Conservation (phyloP, 345 rosid species). For the Camelina neglecta region DNA sequence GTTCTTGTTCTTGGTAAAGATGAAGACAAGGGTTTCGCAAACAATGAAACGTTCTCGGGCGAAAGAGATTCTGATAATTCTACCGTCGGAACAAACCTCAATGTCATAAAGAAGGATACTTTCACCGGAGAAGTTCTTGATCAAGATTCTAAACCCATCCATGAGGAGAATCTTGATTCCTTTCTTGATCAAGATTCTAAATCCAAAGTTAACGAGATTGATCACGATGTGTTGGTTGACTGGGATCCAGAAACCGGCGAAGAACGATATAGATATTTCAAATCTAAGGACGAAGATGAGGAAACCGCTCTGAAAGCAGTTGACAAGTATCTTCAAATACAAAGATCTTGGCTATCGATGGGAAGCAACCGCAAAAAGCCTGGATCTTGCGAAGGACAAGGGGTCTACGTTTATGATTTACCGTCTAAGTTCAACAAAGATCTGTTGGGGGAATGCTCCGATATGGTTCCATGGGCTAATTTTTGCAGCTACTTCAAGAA, state of each 20-base stretch:
- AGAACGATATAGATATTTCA: slow-evolving; percentile 33
- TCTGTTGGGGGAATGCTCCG: slow-evolving; percentile 69
- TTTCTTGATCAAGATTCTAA: slow-evolving; percentile 16
- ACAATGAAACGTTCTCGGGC: slow-evolving; percentile 11
- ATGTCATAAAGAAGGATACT: slow-evolving; percentile 30
- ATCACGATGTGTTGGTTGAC: not conserved
- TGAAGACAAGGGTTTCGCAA: slow-evolving; percentile 21
- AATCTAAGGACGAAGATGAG: slow-evolving; percentile 44
- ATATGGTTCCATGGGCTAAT: slow-evolving; percentile 76
- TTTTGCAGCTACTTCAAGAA: slow-evolving; percentile 65
- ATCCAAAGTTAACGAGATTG: not conserved
- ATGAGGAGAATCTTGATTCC: slow-evolving; percentile 23
- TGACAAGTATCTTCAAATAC: slow-evolving; percentile 55
- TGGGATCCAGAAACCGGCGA: slow-evolving; percentile 44
- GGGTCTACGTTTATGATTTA: slow-evolving; percentile 72
- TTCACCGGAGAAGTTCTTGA: slow-evolving; percentile 22
- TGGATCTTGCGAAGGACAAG: slow-evolving; percentile 60
- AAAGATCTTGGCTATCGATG: slow-evolving; percentile 55
- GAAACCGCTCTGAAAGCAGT: slow-evolving; percentile 51
- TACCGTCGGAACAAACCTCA: not conserved
- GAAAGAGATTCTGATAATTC: not conserved
- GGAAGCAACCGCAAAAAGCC: slow-evolving; percentile 11
- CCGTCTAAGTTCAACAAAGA: slow-evolving; percentile 85
- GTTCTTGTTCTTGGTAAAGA: slow-evolving; percentile 21
- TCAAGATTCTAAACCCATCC: slow-evolving; percentile 13